Percentiles rank a stretch among this genome's conserved stretches.
These are phyloP conservation scores for Xeromyces bisporus DNA, from an alignment of 495 filamentous ascomycete genomes.

Conservation along the genomic window DNA sequence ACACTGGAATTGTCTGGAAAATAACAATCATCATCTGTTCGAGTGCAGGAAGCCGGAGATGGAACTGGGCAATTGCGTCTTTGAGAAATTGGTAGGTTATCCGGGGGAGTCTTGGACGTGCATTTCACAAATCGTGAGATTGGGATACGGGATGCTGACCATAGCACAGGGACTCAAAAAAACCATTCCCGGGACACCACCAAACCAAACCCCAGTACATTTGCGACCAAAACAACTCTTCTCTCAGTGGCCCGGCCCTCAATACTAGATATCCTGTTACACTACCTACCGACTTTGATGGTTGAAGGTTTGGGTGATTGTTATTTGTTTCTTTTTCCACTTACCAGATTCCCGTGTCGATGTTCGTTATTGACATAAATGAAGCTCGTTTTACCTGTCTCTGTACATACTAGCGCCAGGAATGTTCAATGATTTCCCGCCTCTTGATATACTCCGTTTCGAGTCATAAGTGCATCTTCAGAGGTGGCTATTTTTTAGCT, in stretches of 20 bases:
- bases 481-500: too few relatives aligned
- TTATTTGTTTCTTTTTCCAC: constrained; percentile 9
- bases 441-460: too few relatives aligned
- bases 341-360: constrained; percentile 11
- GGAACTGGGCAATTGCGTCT: constrained; percentile 81
- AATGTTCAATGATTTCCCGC: constrained; percentile 16
- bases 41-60: constrained; percentile 69
- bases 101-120: neutral
- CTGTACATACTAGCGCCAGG: constrained; percentile 32
- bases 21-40: constrained; percentile 93
- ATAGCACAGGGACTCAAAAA: constrained; percentile 65
- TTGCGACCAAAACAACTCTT: constrained; percentile 64
- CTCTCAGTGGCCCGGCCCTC: constrained; percentile 31
- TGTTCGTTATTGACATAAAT: too few relatives aligned
- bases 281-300: too few relatives aligned
- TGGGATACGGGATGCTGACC: neutral
- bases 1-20: constrained; percentile 91
- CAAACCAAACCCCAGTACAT: constrained; percentile 65
- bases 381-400: constrained; percentile 24
- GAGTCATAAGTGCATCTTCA: too few relatives aligned
- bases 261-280: constrained; percentile 20
- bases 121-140: neutral
- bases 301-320: too few relatives aligned
- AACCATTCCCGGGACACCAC: constrained; percentile 68
- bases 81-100: constrained; percentile 69